These are phyloP conservation scores for Coccinonectria pachysandricola DNA, from an alignment of 2,329 filamentous ascomycete species.

Conservation along the genomic window DNA sequence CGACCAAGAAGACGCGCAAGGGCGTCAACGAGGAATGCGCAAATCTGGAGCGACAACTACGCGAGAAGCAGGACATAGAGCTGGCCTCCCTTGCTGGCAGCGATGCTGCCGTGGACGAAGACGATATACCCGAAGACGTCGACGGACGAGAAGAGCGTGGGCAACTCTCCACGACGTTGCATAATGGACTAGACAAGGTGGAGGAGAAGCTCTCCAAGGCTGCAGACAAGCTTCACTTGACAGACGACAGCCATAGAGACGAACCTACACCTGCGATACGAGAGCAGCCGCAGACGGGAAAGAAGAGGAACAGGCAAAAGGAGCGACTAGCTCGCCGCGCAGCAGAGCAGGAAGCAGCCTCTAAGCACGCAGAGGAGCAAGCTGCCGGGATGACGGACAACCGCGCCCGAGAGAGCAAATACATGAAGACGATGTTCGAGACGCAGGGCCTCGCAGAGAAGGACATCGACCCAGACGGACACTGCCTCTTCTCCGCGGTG, in stretches of 20 bases:
- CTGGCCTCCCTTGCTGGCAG: slow-evolving; percentile 32
- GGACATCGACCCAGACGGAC: slow-evolving; percentile 79
- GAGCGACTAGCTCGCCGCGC: slow-evolving; percentile 81
- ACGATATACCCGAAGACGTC: slow-evolving; percentile 10
- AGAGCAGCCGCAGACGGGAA: slow-evolving; percentile 25
- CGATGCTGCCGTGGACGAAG: slow-evolving; percentile 12
- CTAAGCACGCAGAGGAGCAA: slow-evolving; percentile 61
- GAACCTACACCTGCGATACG: too few relatives aligned
- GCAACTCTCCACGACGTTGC: slow-evolving; percentile 3
- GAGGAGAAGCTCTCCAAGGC: slow-evolving; percentile 11
- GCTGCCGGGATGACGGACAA: slow-evolving; percentile 65
- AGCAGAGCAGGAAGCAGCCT: slow-evolving; percentile 66
- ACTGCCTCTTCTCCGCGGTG: slow-evolving; percentile 88
- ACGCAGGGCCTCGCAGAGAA: slow-evolving; percentile 58
- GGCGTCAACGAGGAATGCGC: slow-evolving; percentile 69
- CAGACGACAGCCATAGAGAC: too few relatives aligned
- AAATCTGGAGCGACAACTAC: slow-evolving; percentile 54
- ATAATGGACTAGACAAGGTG: too few relatives aligned
- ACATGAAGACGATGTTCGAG: slow-evolving; percentile 59
- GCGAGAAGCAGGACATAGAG: slow-evolving; percentile 57
- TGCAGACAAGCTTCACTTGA: slow-evolving; percentile 14
- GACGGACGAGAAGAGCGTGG: slow-evolving; percentile 8
- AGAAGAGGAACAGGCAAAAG: slow-evolving; percentile 85
- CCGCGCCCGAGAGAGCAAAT: slow-evolving; percentile 56
- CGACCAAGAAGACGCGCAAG: slow-evolving; percentile 76